Percentiles rank a stretch among this genome's conserved stretches.
These are phyloP conservation scores for Macrophomina pseudophaseolina DNA, from an alignment of 2,329 filamentous ascomycete species.

Conservation along the genomic window DNA sequence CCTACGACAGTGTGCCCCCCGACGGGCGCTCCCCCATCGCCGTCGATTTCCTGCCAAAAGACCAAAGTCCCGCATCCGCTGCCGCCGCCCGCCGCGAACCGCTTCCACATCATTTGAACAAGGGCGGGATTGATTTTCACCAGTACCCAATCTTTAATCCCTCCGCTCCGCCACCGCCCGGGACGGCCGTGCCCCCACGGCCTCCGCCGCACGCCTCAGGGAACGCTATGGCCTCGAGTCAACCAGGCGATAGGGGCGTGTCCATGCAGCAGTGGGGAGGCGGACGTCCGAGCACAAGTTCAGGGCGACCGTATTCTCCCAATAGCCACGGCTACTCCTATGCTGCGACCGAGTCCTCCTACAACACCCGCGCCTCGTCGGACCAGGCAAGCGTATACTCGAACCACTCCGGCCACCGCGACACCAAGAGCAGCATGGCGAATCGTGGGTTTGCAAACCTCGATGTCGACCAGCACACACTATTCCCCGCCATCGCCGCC, in stretches of 20 bases:
- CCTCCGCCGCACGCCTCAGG: slow-evolving; percentile 61
- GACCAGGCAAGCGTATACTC: slow-evolving; percentile 71
- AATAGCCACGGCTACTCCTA: slow-evolving; percentile 33
- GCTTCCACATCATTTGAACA: slow-evolving; percentile 82
- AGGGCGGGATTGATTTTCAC: slow-evolving; percentile 78
- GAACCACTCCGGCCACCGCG: slow-evolving; percentile 61
- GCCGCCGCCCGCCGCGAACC: slow-evolving; percentile 66
- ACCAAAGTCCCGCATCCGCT: slow-evolving; percentile 61
- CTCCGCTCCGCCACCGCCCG: slow-evolving; percentile 53
- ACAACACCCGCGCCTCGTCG: slow-evolving; percentile 62
- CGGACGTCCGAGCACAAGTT: slow-evolving; percentile 18
- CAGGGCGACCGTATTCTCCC: slow-evolving; percentile 34
- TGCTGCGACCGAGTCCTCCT: slow-evolving; percentile 48
- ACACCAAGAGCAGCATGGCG: slow-evolving; percentile 50
- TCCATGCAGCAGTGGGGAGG: slow-evolving; percentile 79
- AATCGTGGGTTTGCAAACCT: slow-evolving; percentile 58
- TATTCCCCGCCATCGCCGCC: slow-evolving; percentile 44
- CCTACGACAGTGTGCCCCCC: slow-evolving; percentile 73
- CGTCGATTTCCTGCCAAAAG: slow-evolving; percentile 73
- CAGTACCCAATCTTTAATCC: slow-evolving; percentile 81
- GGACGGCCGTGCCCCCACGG: slow-evolving; percentile 62
- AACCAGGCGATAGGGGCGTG: slow-evolving; percentile 67
- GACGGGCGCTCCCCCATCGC: slow-evolving; percentile 73
- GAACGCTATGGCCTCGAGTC: slow-evolving; percentile 72
- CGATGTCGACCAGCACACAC: slow-evolving; percentile 45